Base-by-base conservation (phyloP, 2,329 filamentous ascomycete genomes). In the Diplocarpon rosae region DNA sequence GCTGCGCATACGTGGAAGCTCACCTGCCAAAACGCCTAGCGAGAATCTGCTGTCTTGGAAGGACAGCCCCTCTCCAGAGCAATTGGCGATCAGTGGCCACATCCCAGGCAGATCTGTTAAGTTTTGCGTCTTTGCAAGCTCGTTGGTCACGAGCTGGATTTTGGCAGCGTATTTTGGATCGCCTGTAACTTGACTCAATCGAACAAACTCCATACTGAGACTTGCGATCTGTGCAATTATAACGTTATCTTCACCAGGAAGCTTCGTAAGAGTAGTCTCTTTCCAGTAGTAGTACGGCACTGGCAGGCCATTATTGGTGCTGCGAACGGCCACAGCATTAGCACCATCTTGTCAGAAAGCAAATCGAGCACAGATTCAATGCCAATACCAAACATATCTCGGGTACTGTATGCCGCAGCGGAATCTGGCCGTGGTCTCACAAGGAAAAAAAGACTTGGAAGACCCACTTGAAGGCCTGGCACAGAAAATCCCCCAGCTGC, bases 151-250 rank as follows among this genome's bases (percentile, higher is more conserved):
- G 33, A 75, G 67, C 52, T 76, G 67, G 3, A 76, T 66, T 11
- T 75, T 75, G 57, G 80, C 76, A 54, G 75, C 80, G 61, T 72
- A 82, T 48, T 72, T 74, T 43, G 67, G 63, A 50, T 82, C 70
- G 12, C 70, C 70, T 2, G 76, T 80, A 30, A 80, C 60, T 57
- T 81, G 77, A n/a, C 75, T 72, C 15, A 82, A 64, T 37, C 78
- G 71, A 15, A 78, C 80, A 50, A 82, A 74, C 53, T 82, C 77
- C 14, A 81, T 63, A 38, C 66, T 68, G 16, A 82, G 61, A 12
- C 40, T 42, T 36, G 40, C 40, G n/a, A 42, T n/a, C 28, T 47
- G 39, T 36, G 45, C 45, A 5, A 47, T 27, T 13, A 47, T 29
- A 12, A 43, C 40, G 14, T 36, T 31, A 28, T 42, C 37, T 14